Evolutionary conservation across 441 rosid genomes (phyloP), one percentile per base, ranked within the genome.

Genomic region (Syzygium syzygioides): DNA sequence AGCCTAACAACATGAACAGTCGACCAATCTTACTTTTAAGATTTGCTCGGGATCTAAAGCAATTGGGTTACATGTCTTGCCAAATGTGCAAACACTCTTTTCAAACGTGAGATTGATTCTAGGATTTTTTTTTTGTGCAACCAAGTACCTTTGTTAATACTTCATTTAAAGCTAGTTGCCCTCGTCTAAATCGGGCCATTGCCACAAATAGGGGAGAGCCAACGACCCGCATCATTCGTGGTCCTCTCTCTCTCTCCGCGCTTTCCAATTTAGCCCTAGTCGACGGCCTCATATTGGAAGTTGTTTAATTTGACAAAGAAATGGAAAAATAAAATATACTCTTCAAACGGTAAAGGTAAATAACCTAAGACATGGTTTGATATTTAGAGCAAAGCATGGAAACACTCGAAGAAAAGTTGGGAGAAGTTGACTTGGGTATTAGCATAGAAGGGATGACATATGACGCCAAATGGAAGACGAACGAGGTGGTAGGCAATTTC

Each of bases 101-200:
- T 71, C 52, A 41, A 76, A 76, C 23, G n/a, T 6, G n/a, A 76
- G 8, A 41, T 76, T 6, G 83, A 76, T 76, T 12, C 5, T 41
- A 0, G n/a, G 3, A 7, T 2, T 11, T 23, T 23, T 5, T 11
- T 34, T 37, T 20, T 37, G 17, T 20, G 17, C 1, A 4, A 13
- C 23, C 1, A 4, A 71, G 0, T 37, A 20, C 17, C 37, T 32
- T 20, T 20, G 50, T 71, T 20, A 20, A 20, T 3, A 37, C 28
- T 14, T 71, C 3, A n/a, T 71, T 71, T 28, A 71, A 10, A 23
- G 26, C 60, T 56, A 56, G 26, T 56, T 55, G 20, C 19, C 56
- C 56, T 55, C 23, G 9, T 55, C 56, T 55, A 17, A 8, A 55
- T 55, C 9, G 56, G 56, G 56, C 56, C 56, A 17, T 17, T 17